Evolutionary conservation across 2,329 filamentous ascomycete genomes (phyloP), one percentile per base, ranked within the genome.

Genomic region (Botryotinia narcissicola): DNA sequence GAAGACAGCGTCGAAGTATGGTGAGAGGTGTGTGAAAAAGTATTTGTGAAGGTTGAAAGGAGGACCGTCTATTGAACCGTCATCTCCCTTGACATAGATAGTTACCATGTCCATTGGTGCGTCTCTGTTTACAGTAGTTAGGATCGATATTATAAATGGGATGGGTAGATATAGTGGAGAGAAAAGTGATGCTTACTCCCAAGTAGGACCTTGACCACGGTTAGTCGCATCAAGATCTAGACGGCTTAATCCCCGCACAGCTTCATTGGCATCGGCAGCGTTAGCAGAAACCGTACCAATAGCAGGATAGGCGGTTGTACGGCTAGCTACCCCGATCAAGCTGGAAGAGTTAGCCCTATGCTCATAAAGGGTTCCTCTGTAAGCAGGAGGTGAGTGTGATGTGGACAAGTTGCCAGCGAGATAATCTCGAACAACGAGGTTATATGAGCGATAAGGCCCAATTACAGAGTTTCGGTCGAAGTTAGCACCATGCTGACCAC

Each of bases 1-100:
- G 32, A 73, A 73, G 3, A 44, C 67, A 7, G 74, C 73, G 5
- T 59, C 66, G 20, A 75, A 75, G 61, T 60, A 74, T 0, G 70
- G 70, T 0, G 74, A 74, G 7, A 66, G 20, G 12, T 70, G 40
- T 20, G 40, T 37, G 6, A 75, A 35, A 22, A 73, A 73, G 0
- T 40, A 44, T 22, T 74, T 73, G 48, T 74, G 70, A 3, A 71
- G 18, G 29, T 32, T 29, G 7, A 66, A 57, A 25, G 61, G 42
- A 35, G 35, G 22, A 1, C 44, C 60, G 7, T 66, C 46, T 1
- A 57, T 5, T 14, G n/a, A 10, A 8, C 60, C 60, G 2, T 54
- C 29, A 6, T 64, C 60, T 3, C 48, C 46, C 22, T 46, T 66
- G n/a, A 71, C 40, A 35, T 66, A 32, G n/a, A 71, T 66, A 0